Base-by-base conservation (phyloP, 495 filamentous ascomycete species). In the Penicillium dipodomyicola region DNA sequence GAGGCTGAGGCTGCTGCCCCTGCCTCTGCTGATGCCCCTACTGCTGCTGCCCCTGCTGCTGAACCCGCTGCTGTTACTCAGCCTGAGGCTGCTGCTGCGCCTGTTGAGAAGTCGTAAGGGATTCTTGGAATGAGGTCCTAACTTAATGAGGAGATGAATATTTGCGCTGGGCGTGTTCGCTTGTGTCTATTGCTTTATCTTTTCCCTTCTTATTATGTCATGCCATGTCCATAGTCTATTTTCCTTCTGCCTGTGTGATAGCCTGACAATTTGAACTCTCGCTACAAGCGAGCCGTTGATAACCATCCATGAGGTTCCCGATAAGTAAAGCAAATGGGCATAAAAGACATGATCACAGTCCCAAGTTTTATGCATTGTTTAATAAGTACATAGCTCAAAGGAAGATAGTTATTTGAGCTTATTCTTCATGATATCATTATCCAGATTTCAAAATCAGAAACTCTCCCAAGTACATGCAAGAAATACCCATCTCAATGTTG, bases 1-100 rank as follows among this genome's bases (percentile, higher is more conserved):
- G 80, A 52, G 72, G 73, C 55, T 67, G 76, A 60, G 49, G 30
- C 67, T 57, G 55, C 64, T n/a, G 54, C 72, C 41, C 55, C 59
- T 59, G 56, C 57, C 2, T 22, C 22, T 7, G 23, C 23, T 25
- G 23, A 5, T 25, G 23, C 23, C 23, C 41, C 62, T 49, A 60
- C 55, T 46, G 63, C 58, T 48, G 54, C 59, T 32, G 25, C 61
- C 10, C 52, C 59, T 29, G 33, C 56, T 17, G 32, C 66, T 33
- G 60, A 65, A 37, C 46, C 62, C 27, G 44, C 56, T 44, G 44
- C 54, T 45, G 64, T 46, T 48, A 55, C 11, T 62, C 54, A 59
- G n/a, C 50, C 68, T 17, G 56, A 65, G 10, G 65, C 59, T 37
- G 53, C 65, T 49, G 63, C 66, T 51, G 52, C 66, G n/a, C 64